Conservation (phyloP, 768 basidiomycete genomes). For the Lactifluus rugatus region DNA sequence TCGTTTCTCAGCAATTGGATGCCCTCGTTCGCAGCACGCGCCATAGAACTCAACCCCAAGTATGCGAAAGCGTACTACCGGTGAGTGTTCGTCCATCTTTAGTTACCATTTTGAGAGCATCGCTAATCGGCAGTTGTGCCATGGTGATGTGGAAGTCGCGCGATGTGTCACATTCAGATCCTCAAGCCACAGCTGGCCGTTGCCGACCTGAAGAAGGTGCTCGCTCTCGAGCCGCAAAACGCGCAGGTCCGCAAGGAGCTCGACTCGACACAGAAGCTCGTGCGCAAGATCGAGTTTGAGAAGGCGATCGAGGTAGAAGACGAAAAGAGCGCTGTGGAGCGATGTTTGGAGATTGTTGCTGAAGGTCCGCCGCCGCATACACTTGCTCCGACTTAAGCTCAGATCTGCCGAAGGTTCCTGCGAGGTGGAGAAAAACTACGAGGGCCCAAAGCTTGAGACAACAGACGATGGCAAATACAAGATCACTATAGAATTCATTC, state of each 20-base stretch:
- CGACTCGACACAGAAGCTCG: conserved; percentile 81
- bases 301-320: conserved; percentile 94
- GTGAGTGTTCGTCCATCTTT: conserved; percentile 31
- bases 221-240: conserved; percentile 80
- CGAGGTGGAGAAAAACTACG: conserved; percentile 61
- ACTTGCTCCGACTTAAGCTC: background rate
- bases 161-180: conserved; percentile 83
- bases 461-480: conserved; percentile 55
- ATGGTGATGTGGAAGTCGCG: conserved; percentile 45
- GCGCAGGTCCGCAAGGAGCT: conserved; percentile 71
- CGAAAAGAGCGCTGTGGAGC: conserved; percentile 65
- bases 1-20: background rate
- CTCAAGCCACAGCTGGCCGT: conserved; percentile 81
- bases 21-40: conserved; percentile 44
- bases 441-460: conserved; percentile 61
- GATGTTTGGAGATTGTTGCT: conserved; percentile 69
- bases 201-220: conserved; percentile 76
- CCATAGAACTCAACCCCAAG: conserved; percentile 78
- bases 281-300: conserved; percentile 85
- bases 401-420: conserved; percentile 49
- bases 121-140: background rate
- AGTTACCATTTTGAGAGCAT: background rate
- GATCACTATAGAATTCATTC: conserved; percentile 72
- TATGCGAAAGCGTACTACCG: conserved; percentile 89
- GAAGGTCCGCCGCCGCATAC: conserved; percentile 44